phyloP scores from a whole-genome alignment of 2,329 filamentous ascomycete genomes.

The Talaromyces sp. region DNA sequence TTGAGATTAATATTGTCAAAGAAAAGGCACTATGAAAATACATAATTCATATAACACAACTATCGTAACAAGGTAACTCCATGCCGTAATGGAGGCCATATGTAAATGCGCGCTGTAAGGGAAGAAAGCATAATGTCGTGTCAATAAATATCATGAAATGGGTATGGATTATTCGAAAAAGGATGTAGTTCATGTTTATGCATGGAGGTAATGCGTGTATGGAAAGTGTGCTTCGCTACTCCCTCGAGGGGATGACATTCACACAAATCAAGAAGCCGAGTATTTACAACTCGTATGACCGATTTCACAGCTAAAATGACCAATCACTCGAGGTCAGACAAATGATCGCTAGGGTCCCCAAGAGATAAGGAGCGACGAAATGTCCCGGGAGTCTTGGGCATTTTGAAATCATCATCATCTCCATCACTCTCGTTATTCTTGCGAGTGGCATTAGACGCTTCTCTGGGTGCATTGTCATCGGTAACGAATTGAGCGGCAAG shows the following conservation, averaged over 20 bases:
- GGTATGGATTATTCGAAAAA: neutral
- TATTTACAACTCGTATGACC: too few relatives aligned
- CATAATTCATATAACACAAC: slow-evolving; percentile 1
- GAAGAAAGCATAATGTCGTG: neutral
- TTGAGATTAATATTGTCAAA: neutral
- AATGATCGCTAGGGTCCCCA: slow-evolving; percentile 2
- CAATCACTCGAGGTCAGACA: slow-evolving; percentile 17
- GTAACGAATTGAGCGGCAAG: slow-evolving; percentile 73
- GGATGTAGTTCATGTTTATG: neutral
- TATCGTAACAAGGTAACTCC: neutral
- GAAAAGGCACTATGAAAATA: slow-evolving; percentile 13
- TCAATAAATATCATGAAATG: slow-evolving; percentile 5
- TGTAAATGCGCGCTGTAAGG: slow-evolving; percentile 1
- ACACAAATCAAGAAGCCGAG: too few relatives aligned
- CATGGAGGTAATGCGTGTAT: neutral
- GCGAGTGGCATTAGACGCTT: slow-evolving; percentile 8
- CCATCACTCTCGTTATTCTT: slow-evolving; percentile 22
- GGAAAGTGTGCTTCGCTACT: neutral
- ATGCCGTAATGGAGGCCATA: neutral
- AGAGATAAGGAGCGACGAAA: slow-evolving; percentile 10
- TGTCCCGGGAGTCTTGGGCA: slow-evolving; percentile 34
- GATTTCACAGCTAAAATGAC: too few relatives aligned
- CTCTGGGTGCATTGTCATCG: slow-evolving; percentile 29
- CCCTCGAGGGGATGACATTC: too few relatives aligned
- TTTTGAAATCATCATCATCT: slow-evolving; percentile 41